phyloP scores from a whole-genome alignment of 2,329 filamentous ascomycete genomes.

The Diplocarpon mali region DNA sequence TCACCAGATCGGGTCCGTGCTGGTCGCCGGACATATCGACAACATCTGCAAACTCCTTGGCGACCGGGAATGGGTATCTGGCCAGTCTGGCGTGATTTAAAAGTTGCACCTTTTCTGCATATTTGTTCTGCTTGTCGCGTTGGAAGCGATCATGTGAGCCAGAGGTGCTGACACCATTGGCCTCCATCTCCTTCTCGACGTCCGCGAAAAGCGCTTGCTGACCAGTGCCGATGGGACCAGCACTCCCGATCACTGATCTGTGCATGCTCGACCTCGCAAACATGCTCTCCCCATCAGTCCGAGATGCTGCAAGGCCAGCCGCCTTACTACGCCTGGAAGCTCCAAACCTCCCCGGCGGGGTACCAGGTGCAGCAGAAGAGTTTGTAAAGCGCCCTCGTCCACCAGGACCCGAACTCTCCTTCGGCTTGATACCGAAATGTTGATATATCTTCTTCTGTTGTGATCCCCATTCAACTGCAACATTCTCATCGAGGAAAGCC shows the following conservation, averaged over 20 bases:
- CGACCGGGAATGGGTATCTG: slow-evolving; percentile 57
- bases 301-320: slow-evolving; percentile 27
- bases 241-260: slow-evolving; percentile 78
- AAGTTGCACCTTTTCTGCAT: slow-evolving; percentile 66
- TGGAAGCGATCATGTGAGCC: slow-evolving; percentile 60
- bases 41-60: slow-evolving; percentile 65
- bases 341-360: slow-evolving; percentile 40
- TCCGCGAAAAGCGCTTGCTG: slow-evolving; percentile 60
- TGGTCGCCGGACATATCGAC: slow-evolving; percentile 60
- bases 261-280: slow-evolving; percentile 63
- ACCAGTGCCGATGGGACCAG: slow-evolving; percentile 50
- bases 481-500: slow-evolving; percentile 83
- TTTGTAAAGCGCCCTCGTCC: slow-evolving; percentile 21
- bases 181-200: slow-evolving; percentile 46
- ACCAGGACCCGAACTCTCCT: slow-evolving; percentile 32
- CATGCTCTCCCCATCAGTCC: slow-evolving; percentile 36
- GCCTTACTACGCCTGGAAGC: slow-evolving; percentile 43
- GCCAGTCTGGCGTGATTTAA: slow-evolving; percentile 65
- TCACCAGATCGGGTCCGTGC: slow-evolving; percentile 62
- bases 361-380: slow-evolving; percentile 35
- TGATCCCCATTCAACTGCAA: slow-evolving; percentile 91
- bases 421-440: slow-evolving; percentile 77
- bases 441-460: slow-evolving; percentile 90
- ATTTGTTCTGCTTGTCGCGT: slow-evolving; percentile 74
- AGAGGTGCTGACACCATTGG: slow-evolving; percentile 35